phyloP scores from a whole-genome alignment of 495 filamentous ascomycete genomes.

The Tuber borchii region DNA sequence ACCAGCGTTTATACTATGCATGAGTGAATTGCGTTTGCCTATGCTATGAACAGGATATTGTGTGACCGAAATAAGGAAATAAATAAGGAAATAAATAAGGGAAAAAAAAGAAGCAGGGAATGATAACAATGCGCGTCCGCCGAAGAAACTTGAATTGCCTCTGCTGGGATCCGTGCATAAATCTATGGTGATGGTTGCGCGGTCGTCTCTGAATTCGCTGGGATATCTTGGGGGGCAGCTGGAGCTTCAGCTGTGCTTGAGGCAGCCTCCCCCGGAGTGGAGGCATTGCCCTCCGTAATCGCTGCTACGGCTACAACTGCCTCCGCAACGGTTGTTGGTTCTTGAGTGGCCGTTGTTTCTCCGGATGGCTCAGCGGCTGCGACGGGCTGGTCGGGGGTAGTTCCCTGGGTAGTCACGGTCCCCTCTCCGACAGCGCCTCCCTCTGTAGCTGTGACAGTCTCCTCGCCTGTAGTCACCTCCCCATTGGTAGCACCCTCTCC shows the following conservation, averaged over 20 bases:
- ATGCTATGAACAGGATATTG: neutral
- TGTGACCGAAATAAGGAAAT: neutral
- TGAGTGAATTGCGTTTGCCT: neutral
- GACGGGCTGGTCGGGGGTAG: neutral
- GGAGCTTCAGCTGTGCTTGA: neutral
- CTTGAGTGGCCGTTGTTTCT: neutral
- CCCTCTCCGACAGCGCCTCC: neutral
- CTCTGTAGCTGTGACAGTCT: neutral
- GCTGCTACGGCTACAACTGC: neutral
- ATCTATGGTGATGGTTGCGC: neutral
- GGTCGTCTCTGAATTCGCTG: neutral
- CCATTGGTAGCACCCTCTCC: neutral
- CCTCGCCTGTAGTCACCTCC: neutral
- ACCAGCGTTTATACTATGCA: constrained; percentile 1
- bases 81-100: neutral
- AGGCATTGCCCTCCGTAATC: neutral
- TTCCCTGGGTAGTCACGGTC: neutral
- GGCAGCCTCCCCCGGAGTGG: neutral
- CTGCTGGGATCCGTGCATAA: neutral
- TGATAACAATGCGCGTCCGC: neutral
- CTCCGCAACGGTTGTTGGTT: neutral
- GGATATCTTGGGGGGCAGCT: neutral
- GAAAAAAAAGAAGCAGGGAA: neutral
- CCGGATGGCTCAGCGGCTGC: neutral
- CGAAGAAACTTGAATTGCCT: neutral